phyloP scores from a whole-genome alignment of 1,284 basidiomycete species.

The Papiliotrema nemorosa region DNA sequence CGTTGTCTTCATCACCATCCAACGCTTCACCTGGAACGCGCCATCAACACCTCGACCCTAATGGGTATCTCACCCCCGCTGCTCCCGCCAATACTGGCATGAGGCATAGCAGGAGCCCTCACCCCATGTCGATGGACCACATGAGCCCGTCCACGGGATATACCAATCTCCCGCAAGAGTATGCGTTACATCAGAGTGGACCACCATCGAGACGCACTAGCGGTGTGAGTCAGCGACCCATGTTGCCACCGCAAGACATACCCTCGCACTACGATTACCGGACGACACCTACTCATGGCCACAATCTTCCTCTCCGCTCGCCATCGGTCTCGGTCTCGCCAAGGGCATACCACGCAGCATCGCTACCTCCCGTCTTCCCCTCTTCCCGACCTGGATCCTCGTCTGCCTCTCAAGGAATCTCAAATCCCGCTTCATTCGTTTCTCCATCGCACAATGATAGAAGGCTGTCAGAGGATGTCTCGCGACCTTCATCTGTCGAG shows the following conservation, averaged over 20 bases:
- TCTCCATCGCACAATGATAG: slow-evolving; percentile 22
- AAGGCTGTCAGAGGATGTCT: slow-evolving; percentile 16
- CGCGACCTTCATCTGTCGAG: slow-evolving; percentile 3
- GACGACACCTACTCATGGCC: slow-evolving; percentile 11
- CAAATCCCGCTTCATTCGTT: slow-evolving; percentile 19
- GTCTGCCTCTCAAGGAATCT: slow-evolving; percentile 12
- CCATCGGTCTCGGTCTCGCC: slow-evolving; percentile 41
- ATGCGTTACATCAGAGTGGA: background rate
- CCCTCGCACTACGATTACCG: slow-evolving; percentile 14
- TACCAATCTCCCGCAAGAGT: background rate
- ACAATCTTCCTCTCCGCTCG: slow-evolving; percentile 28
- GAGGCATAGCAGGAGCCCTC: background rate
- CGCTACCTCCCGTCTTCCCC: slow-evolving; percentile 11
- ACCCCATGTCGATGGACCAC: background rate
- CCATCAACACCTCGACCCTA: slow-evolving; percentile 16
- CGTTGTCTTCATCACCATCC: slow-evolving; percentile 18
- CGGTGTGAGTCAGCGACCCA: slow-evolving; percentile 18
- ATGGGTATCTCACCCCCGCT: slow-evolving; percentile 26
- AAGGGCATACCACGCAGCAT: slow-evolving; percentile 16
- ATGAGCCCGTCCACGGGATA: background rate
- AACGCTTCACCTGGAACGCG: slow-evolving; percentile 21
- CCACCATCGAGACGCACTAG: slow-evolving; percentile 4
- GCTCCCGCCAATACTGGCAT: slow-evolving; percentile 11
- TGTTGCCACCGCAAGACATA: slow-evolving; percentile 34
- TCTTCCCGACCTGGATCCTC: slow-evolving; percentile 33